Base-by-base conservation (phyloP, 2,329 filamentous ascomycete genomes). In the Sporothrix luriei region DNA sequence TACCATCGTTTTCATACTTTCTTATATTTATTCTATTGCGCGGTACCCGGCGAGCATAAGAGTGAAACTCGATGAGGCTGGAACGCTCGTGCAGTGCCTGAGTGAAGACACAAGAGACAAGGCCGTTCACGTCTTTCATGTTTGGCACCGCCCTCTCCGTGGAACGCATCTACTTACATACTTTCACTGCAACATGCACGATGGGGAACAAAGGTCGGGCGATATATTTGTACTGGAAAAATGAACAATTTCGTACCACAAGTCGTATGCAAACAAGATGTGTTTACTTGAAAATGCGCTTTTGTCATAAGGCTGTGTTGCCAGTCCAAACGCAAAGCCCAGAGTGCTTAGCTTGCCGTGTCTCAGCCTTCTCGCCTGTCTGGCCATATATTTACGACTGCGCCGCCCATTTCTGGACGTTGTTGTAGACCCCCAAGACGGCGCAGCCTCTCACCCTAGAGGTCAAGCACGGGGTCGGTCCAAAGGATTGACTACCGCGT, bases 321-420 rank as follows among this genome's bases (percentile, higher is more conserved):
- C 26, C 51, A 29, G 7, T 9, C n/a, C 19, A 52, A 52, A 14
- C 4, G 4, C 51, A 14, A 54, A 54, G 33, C 33, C 33, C 33
- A 19, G 21, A 46, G 26, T 6, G 38, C 38, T 46, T 46, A 21
- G 38, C 57, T 24, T 26, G 16, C 38, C 43, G 57, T 6, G 38
- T 54, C 51, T 62, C 57, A 62, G 57, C 57, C 57, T 62, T 62
- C 57, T 46, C 11, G 13, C 14, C 13, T n/a, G 57, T 38, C 38
- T 62, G 46, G 38, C 21, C 57, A 43, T 16, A n/a, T 19, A 43
- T 26, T 62, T 62, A 38, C 16, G 38, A 33, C 57, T 62, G 11
- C 40, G 57, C n/a, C 38, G 21, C 33, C 19, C 52, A 19, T 33
- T 55, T 55, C 26, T 19, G 16, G n/a, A 33, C 6, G 26, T 29